Evolutionary conservation across 1,139 yeast genomes (phyloP), one percentile per base, ranked within the genome.

Genomic region (Scheffersomyces stambukii): DNA sequence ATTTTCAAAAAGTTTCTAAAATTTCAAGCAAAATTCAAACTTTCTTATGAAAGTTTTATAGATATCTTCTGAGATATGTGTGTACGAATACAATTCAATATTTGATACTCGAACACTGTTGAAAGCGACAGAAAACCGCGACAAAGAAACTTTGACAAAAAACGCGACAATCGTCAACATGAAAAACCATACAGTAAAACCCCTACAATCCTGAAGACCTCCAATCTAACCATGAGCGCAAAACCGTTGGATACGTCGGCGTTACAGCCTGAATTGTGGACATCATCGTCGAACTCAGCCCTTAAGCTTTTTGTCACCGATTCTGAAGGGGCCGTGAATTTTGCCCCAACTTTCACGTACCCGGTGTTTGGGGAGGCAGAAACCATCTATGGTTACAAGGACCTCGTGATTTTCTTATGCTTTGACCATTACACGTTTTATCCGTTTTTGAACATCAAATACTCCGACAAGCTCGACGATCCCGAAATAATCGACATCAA

Each of bases 311-410:
- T 50, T 32, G 42, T 64, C 17, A 75, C 82, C 2, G 80, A 77
- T 35, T 64, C 72, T 3, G 56, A 64, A 5, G 78, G 79, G 0
- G 74, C 81, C 10, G 60, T 73, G 4, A 53, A 55, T 25, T 80
- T 81, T 59, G 60, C 69, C 19, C 96, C 98, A 0, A 53, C 60
- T 12, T 89, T 85, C 57, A 89, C 97, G 1, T 91, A 91, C 54
- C 95, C 96, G 3, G 80, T 91, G 9, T 91, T 77, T 60, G 97
- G 97, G 7, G 96, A 88, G 32, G 70, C 86, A 2, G 98, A 93
- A 52, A 78, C 81, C 30, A 79, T 93, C 7, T 86, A 78, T 51
- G 99, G 99, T 2, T 93, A 76, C 51, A 70, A 80, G 42, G 81
- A 76, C 45, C 64, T 89, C 25, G 63, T 65, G 25, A 70, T 74